Evolutionary conservation across 2,329 filamentous ascomycete genomes (phyloP).

Genomic region (Neopestalotiopsis rosae): DNA sequence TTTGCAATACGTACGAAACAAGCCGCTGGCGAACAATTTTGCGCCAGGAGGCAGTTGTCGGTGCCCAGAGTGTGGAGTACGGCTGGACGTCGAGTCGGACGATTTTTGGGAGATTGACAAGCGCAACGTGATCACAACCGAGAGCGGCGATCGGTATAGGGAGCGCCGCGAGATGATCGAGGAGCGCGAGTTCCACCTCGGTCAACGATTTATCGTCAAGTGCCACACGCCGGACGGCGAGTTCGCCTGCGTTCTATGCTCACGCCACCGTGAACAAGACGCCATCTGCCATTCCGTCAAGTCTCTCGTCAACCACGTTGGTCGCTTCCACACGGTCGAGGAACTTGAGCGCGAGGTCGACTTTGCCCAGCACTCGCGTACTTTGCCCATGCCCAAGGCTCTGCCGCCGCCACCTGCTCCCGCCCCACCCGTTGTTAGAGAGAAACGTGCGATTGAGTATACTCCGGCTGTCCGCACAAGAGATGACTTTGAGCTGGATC

Average conservation of each 20-base stretch:
- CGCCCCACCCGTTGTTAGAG: not conserved
- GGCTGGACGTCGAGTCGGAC: slow-evolving; percentile 31
- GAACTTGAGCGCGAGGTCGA: slow-evolving; percentile 25
- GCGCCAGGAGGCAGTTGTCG: slow-evolving; percentile 26
- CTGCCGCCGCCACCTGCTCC: slow-evolving; percentile 14
- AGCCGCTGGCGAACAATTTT: slow-evolving; percentile 28
- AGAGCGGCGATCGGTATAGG: slow-evolving; percentile 8
- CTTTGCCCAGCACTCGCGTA: slow-evolving; percentile 18
- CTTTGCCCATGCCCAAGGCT: slow-evolving; percentile 5
- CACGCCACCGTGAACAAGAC: slow-evolving; percentile 31
- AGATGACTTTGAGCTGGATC: slow-evolving; percentile 7
- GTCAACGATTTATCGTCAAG: slow-evolving; percentile 42
- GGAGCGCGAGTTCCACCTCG: slow-evolving; percentile 36
- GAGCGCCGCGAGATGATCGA: slow-evolving; percentile 27
- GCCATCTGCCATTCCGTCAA: slow-evolving; percentile 34
- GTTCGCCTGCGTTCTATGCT: slow-evolving; percentile 41
- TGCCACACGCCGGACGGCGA: slow-evolving; percentile 39
- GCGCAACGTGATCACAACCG: slow-evolving; percentile 15
- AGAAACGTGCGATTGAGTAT: slow-evolving; percentile 12
- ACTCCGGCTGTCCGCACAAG: not conserved
- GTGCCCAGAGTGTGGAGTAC: slow-evolving; percentile 34
- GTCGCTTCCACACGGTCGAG: slow-evolving; percentile 21
- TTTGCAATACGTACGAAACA: slow-evolving; percentile 33
- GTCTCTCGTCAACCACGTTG: slow-evolving; percentile 38
- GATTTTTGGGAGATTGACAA: slow-evolving; percentile 36